Evolutionary conservation across 2,329 filamentous ascomycete genomes (phyloP), one percentile per base, ranked within the genome.

Genomic region (Sporothrix euskadiensis): DNA sequence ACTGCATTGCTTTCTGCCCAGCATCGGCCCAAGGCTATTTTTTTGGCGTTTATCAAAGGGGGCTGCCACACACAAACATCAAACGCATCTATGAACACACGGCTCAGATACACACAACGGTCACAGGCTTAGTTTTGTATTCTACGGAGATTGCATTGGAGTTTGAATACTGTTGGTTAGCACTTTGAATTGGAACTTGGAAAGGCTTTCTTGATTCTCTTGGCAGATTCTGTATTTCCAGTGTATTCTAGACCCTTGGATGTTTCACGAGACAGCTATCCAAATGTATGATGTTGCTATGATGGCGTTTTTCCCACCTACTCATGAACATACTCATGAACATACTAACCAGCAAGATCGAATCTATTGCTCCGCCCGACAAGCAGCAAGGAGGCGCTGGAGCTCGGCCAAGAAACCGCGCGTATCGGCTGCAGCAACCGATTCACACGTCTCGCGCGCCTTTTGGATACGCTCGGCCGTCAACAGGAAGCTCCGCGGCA

Each of bases 401-500:
- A 75, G 35, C 41, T 76, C 76, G 52, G 26, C 69, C 59, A 73
- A 16, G 30, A 73, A 57, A 0, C 75, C 73, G 2, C 49, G 19
- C 32, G n/a, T 26, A 54, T 76, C 74, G 14, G 54, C 12, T 7
- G 22, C 73, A 19, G 68, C 69, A 0, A 76, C 73, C 1, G 71
- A 44, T 4, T 59, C 63, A 41, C 70, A 73, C 4, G 69, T 65
- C 44, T 39, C 56, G 9, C 73, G 74, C 1, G 73, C 75, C 4
- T 22, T 35, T 4, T 9, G 63, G 26, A 77, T 68, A 26, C 76
- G 74, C 35, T 74, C 73, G 0, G 73, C 54, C 14, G 73, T 73
- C 22, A 77, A 47, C 35, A 66, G 49, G 56, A 73, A 76, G 35
- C 52, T 19, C 4, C 57, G 14, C 0, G 76, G 76, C 81, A 61